Evolutionary conservation across 495 filamentous ascomycete genomes (phyloP).

Genomic region (Penicillium lividum): DNA sequence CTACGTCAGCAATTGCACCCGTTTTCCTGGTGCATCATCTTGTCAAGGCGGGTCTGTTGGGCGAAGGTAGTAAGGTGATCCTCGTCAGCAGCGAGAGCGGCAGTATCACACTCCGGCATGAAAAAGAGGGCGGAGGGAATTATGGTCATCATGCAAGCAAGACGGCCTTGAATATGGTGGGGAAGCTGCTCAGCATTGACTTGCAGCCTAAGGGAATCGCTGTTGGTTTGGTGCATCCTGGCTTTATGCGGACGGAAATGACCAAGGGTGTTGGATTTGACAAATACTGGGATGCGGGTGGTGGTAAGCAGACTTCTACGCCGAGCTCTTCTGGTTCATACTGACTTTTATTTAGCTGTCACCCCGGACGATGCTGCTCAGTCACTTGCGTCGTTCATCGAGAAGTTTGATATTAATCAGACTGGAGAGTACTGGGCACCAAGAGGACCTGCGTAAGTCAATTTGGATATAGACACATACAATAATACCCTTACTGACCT

Average conservation of each 20-base stretch:
- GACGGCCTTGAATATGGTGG: slow-evolving; percentile 73
- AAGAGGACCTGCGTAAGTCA: slow-evolving; percentile 59
- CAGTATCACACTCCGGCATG: slow-evolving; percentile 65
- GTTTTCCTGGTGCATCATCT: slow-evolving; percentile 66
- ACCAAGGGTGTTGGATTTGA: slow-evolving; percentile 70
- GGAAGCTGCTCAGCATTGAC: slow-evolving; percentile 67
- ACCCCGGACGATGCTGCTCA: slow-evolving; percentile 66
- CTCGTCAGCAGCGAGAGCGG: slow-evolving; percentile 69
- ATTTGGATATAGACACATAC: neutral
- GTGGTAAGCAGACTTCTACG: slow-evolving; percentile 45
- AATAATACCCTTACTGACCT: neutral
- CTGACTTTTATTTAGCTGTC: slow-evolving; percentile 49
- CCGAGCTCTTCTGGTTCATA: neutral
- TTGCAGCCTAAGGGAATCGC: slow-evolving; percentile 62
- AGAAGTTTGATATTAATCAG: slow-evolving; percentile 61
- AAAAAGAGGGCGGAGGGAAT: slow-evolving; percentile 69
- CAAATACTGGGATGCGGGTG: slow-evolving; percentile 66
- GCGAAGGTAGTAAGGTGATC: slow-evolving; percentile 58
- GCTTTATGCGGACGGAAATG: slow-evolving; percentile 78
- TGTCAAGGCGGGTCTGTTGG: slow-evolving; percentile 52
- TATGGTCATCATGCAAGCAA: slow-evolving; percentile 75
- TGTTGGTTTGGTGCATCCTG: slow-evolving; percentile 69
- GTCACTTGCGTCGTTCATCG: slow-evolving; percentile 61
- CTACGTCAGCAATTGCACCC: slow-evolving; percentile 64
- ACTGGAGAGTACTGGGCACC: slow-evolving; percentile 74